Conservation (phyloP, 164 flowering plant species). For the Protea cynaroides region DNA sequence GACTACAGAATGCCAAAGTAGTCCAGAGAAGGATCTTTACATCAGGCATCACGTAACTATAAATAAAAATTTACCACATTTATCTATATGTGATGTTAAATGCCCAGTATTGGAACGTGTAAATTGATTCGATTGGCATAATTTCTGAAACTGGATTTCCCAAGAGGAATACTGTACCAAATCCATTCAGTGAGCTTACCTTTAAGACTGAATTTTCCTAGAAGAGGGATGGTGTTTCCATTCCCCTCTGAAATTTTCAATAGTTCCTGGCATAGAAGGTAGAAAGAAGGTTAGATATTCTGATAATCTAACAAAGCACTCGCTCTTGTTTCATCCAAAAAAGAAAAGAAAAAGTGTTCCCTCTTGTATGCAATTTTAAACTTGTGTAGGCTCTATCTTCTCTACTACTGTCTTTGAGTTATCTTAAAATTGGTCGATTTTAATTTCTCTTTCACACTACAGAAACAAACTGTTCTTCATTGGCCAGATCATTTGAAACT, state of each 20-base stretch:
- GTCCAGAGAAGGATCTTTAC: too few relatives aligned
- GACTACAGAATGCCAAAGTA: background rate
- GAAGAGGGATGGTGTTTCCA: background rate
- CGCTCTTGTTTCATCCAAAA: background rate
- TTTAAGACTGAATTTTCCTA: too few relatives aligned
- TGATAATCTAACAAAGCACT: too few relatives aligned
- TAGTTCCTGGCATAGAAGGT: background rate
- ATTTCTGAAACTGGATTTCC: background rate
- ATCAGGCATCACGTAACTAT: too few relatives aligned
- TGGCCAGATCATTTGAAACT: constrained; percentile 39
- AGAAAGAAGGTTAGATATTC: background rate
- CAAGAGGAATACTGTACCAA: background rate
- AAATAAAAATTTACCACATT: too few relatives aligned
- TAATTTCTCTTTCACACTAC: constrained; percentile 12
- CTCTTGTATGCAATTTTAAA: background rate
- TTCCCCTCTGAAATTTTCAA: background rate
- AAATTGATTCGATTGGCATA: background rate
- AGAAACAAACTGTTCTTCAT: constrained; percentile 55
- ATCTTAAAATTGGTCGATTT: background rate
- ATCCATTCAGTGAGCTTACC: background rate
- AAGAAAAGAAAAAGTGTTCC: too few relatives aligned
- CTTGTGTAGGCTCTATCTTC: background rate
- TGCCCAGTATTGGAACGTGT: background rate
- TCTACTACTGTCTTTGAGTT: background rate
- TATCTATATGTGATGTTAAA: background rate